Conservation (phyloP, 441 rosid species). For the Syzygium syzygioides region DNA sequence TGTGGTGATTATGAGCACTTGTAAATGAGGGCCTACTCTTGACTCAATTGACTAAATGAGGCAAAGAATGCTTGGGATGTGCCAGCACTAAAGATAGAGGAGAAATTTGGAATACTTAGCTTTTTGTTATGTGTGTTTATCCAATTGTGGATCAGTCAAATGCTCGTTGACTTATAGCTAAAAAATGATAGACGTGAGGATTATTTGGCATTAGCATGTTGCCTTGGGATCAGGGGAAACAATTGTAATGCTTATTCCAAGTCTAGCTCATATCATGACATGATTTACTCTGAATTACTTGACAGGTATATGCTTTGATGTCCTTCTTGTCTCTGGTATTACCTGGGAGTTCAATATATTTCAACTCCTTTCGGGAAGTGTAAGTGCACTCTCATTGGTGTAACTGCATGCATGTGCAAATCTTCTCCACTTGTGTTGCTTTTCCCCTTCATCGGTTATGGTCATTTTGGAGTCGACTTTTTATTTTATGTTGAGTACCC, state of each 20-base stretch:
- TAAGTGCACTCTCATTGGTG: slow-evolving; percentile 26
- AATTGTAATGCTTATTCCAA: not conserved
- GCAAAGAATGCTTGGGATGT: not conserved
- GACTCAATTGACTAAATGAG: not conserved
- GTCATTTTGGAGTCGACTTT: not conserved
- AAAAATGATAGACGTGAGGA: not conserved
- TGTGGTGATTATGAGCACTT: not conserved
- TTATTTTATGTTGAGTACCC: not conserved
- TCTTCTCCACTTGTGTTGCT: not conserved
- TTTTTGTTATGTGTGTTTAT: not conserved
- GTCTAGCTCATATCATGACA: not conserved
- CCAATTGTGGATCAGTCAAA: not conserved
- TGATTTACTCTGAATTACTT: not conserved
- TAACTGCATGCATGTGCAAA: not conserved
- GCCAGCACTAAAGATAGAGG: not conserved
- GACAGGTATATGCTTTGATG: slow-evolving; percentile 83
- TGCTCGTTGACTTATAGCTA: not conserved
- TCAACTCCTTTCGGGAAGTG: slow-evolving; percentile 94
- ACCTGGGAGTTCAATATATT: slow-evolving; percentile 67
- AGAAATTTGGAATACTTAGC: not conserved
- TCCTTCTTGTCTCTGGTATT: slow-evolving; percentile 80
- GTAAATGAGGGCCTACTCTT: not conserved
- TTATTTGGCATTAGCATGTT: not conserved
- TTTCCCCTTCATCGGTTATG: not conserved
- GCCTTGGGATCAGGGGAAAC: not conserved